Percentiles rank a stretch among this genome's conserved stretches.
These are phyloP conservation scores for Zopfia rhizophila DNA, from an alignment of 2,329 filamentous ascomycete genomes.

Conservation along the genomic window DNA sequence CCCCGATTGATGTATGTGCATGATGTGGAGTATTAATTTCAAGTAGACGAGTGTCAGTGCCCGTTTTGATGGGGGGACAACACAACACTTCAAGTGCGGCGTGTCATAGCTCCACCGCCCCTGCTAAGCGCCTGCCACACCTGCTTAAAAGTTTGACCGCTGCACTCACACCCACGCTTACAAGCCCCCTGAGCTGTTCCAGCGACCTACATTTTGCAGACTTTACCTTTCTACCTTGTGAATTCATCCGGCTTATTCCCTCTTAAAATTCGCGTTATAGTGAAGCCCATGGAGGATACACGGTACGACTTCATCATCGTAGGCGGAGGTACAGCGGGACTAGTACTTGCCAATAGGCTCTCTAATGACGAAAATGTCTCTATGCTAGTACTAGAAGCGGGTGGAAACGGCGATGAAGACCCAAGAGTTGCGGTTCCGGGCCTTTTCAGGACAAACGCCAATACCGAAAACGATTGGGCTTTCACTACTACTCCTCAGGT, in stretches of 20 bases:
- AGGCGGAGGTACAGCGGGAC: conserved; percentile 44
- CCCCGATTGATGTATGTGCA: too few species aligned
- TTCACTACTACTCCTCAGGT: conserved; percentile 29
- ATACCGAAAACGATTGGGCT: conserved; percentile 27
- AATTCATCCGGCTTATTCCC: background rate
- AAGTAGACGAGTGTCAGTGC: too few species aligned
- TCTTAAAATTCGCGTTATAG: too few species aligned
- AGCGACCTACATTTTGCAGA: background rate
- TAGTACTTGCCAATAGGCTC: conserved; percentile 41
- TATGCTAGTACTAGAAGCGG: conserved; percentile 42
- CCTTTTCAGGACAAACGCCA: conserved; percentile 10
- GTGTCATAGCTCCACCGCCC: too few species aligned
- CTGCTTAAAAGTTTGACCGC: too few species aligned
- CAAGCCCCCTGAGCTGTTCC: too few species aligned
- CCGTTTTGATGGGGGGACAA: too few species aligned
- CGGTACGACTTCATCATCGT: conserved; percentile 36
- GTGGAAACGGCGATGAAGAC: conserved; percentile 25
- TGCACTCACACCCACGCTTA: too few species aligned
- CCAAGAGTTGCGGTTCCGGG: conserved; percentile 21
- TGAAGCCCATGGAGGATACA: too few species aligned
- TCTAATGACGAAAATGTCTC: conserved; percentile 37
- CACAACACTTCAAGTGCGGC: too few species aligned
- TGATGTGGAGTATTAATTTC: too few species aligned
- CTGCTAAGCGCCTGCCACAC: too few species aligned
- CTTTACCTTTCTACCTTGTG: background rate